phyloP scores from a whole-genome alignment of 2,329 filamentous ascomycete species.

The Periconia sp. region DNA sequence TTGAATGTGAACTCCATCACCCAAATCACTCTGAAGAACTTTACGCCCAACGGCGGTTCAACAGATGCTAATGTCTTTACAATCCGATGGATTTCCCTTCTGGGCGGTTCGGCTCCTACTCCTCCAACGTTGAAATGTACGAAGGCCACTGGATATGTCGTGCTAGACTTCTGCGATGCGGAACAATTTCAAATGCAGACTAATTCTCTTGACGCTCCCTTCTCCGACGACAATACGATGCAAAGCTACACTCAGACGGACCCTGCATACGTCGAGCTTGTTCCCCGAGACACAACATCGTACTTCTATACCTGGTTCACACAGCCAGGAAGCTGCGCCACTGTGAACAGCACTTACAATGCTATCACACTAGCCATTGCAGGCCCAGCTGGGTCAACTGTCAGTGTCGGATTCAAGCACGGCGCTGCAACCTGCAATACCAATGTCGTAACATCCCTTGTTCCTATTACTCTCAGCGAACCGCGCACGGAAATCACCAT shows the following conservation, averaged over 20 bases:
- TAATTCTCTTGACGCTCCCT: constrained; percentile 1
- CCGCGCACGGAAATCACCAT: not conserved
- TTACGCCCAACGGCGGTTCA: constrained; percentile 3
- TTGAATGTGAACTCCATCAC: not conserved
- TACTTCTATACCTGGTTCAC: constrained; percentile 7
- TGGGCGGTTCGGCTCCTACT: constrained; percentile 1
- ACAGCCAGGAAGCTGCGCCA: not conserved
- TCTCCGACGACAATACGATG: constrained; percentile 9
- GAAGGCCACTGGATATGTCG: not conserved
- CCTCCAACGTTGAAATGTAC: not conserved
- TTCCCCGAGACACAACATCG: not conserved
- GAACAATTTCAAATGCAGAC: constrained; percentile 4
- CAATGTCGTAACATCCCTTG: constrained; percentile 2
- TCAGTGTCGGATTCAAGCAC: constrained; percentile 4
- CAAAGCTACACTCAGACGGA: constrained; percentile 2
- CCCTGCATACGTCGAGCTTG: constrained; percentile 3
- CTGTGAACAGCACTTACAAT: constrained; percentile 5
- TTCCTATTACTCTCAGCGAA: constrained; percentile 5
- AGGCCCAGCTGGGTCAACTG: constrained; percentile 4
- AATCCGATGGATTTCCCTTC: constrained; percentile 6
- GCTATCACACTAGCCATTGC: constrained; percentile 1
- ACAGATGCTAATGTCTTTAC: constrained; percentile 2
- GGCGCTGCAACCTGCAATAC: constrained; percentile 4
- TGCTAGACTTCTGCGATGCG: constrained; percentile 6
- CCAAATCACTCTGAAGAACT: constrained; percentile 6